Percentiles rank a stretch among this genome's conserved stretches.
These are phyloP conservation scores for Teratosphaeria viscida DNA, from an alignment of 2,329 filamentous ascomycete species.

Conservation along the genomic window DNA sequence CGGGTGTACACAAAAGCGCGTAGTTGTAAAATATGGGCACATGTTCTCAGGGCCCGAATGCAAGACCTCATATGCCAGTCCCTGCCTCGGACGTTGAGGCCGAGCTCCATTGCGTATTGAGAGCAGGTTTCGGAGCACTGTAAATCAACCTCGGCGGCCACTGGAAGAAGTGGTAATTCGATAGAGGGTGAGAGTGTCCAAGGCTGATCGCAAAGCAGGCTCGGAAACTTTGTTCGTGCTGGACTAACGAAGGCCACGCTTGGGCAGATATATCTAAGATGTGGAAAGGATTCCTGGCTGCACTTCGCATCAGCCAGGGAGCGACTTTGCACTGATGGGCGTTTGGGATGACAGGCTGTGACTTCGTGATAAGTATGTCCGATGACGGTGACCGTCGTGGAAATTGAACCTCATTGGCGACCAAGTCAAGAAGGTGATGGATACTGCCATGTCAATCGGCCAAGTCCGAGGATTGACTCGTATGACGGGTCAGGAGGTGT, in stretches of 20 bases:
- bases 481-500: not conserved
- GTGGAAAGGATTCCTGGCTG: not conserved
- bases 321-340: not conserved
- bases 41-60: constrained; percentile 2
- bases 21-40: not conserved
- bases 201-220: no score
- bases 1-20: constrained; percentile 1
- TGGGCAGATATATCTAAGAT: no score
- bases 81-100: not conserved
- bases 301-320: not conserved
- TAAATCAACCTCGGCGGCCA: no score
- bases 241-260: no score
- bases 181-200: no score
- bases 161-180: no score
- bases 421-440: not conserved
- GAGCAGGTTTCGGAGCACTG: not conserved
- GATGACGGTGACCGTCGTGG: not conserved
- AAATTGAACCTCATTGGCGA: not conserved
- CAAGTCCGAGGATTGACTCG: not conserved
- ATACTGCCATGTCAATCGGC: not conserved
- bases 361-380: not conserved
- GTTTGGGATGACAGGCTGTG: not conserved
- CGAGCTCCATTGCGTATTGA: not conserved
- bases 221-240: no score
- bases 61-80: constrained; percentile 2